phyloP scores from a whole-genome alignment of 192 early-diverging fungal species.

The Helicostylum pulchrum region DNA sequence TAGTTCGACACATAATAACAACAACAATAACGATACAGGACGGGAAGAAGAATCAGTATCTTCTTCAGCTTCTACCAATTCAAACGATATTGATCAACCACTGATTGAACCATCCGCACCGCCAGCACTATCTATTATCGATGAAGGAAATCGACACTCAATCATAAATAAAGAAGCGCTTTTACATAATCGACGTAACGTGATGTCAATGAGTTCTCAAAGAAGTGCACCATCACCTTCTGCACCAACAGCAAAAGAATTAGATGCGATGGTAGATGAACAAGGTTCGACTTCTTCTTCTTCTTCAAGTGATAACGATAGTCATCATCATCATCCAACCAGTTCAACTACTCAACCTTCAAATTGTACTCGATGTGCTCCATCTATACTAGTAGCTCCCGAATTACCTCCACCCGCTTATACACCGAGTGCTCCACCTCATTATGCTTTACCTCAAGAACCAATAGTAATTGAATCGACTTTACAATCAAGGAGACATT shows the following conservation, averaged over 20 bases:
- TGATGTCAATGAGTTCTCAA: conserved; percentile 11
- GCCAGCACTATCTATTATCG: background rate
- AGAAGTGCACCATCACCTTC: conserved; percentile 14
- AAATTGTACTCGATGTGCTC: background rate
- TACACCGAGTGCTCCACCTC: conserved; percentile 27
- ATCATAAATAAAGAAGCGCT: background rate
- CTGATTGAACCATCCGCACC: conserved; percentile 15
- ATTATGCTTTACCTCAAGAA: conserved; percentile 16
- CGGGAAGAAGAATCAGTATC: background rate
- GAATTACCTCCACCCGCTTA: conserved; percentile 30
- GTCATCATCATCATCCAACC: background rate
- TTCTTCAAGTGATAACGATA: background rate
- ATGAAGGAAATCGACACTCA: background rate
- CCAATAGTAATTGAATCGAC: background rate
- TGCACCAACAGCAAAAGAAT: conserved; percentile 26
- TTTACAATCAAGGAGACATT: conserved; percentile 2
- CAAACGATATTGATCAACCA: background rate
- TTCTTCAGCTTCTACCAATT: background rate
- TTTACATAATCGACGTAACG: background rate
- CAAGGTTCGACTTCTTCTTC: background rate
- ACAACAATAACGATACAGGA: background rate
- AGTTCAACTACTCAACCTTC: background rate
- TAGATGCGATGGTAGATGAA: background rate
- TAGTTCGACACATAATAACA: background rate
- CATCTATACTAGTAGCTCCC: background rate